Base-by-base conservation (phyloP, 2,329 filamentous ascomycete genomes). In the Alternaria novae-zelandiae region DNA sequence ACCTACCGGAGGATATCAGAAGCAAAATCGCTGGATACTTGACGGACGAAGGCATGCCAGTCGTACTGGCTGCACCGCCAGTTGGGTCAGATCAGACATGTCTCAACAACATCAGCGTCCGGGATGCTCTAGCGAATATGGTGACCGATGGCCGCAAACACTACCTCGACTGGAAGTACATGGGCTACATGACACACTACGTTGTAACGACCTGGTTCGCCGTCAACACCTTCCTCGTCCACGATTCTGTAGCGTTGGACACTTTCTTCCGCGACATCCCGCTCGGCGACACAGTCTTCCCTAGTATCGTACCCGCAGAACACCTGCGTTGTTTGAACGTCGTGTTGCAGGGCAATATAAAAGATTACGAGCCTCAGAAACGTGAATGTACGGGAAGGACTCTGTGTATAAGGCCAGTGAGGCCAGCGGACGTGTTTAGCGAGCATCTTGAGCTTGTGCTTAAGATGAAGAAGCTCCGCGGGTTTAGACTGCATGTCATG, bases 101-200 rank as follows among this genome's bases (percentile, higher is more conserved):
- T 36, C 4, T 2, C 0, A 0, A 5, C 2, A 36, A 2, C 0
- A 4, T n/a, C 4, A 36, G 3, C 15, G 32, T 5, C 8, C 32
- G 32, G 15, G 32, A 36, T 0, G 15, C 15, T 2, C 32, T 36
- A 0, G 15, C 32, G 0, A 36, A n/a, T 0, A 36, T 36, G 32
- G 15, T 36, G 7, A 36, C 32, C 4, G 15, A 36, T 0, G 32
- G 32, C 32, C 32, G 32, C 15, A 36, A 36, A n/a, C 32, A n/a
- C 32, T 1, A 36, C n/a, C n/a, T 46, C 44, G 2, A 46, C 12
- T 46, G 44, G 44, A 46, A 46, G 1, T 46, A 23, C 44, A 46
- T 23, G 44, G 44, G 20, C 20, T 21, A 46, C 21, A 46, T 46
- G 44, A 46, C 44, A 5, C 17, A 21, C 20, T 1, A 15, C 10